These are phyloP conservation scores for Phialophora expanda DNA, from an alignment of 2,329 filamentous ascomycete species.

Conservation along the genomic window DNA sequence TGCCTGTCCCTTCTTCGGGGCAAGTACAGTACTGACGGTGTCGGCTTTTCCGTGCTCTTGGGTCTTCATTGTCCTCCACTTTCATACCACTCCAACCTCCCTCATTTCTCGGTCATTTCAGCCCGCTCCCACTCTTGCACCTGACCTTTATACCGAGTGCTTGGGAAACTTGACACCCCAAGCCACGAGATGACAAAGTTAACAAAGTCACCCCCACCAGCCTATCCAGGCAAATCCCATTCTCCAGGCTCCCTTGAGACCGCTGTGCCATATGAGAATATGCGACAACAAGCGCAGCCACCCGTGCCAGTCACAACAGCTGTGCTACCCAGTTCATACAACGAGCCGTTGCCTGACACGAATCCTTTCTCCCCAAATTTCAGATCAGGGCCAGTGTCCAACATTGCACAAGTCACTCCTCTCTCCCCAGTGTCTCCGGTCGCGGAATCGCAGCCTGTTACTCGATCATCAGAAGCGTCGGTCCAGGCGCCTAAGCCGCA, in stretches of 20 bases:
- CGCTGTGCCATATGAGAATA: constrained; percentile 33
- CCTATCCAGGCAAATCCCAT: constrained; percentile 23
- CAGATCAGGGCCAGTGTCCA: constrained; percentile 14
- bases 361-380: constrained; percentile 35
- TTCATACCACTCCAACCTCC: neutral
- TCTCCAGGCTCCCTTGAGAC: constrained; percentile 20
- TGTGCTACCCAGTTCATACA: constrained; percentile 28
- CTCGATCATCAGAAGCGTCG: constrained; percentile 18
- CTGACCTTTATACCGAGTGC: neutral
- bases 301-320: constrained; percentile 32
- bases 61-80: neutral
- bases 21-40: constrained; percentile 9
- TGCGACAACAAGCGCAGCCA: constrained; percentile 31
- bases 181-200: constrained; percentile 32
- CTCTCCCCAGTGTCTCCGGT: constrained; percentile 39
- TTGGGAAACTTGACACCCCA: neutral
- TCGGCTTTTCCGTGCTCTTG: neutral
- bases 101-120: neutral
- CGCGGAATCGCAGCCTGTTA: constrained; percentile 17
- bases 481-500: constrained; percentile 27
- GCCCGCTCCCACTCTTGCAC: constrained; percentile 1
- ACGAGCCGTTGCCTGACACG: constrained; percentile 30
- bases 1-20: constrained; percentile 5
- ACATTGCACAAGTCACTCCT: constrained; percentile 7
- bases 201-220: constrained; percentile 32